These are phyloP conservation scores for Boletales sp. DNA, from an alignment of 768 basidiomycete species.

Conservation along the genomic window DNA sequence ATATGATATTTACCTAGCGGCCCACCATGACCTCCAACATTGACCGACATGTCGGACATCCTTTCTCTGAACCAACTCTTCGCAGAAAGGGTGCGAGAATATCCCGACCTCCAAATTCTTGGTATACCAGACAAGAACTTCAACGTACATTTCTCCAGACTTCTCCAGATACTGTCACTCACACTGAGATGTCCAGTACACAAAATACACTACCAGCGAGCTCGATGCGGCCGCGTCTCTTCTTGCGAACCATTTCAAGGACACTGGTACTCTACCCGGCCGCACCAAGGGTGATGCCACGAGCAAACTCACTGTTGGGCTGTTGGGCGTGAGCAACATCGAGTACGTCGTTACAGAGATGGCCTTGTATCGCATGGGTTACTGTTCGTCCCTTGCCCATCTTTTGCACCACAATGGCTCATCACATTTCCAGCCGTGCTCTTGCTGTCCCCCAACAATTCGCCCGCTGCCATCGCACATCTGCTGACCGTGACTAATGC, in stretches of 20 bases:
- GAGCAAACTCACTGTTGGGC: conserved; percentile 23
- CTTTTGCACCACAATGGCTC: not conserved
- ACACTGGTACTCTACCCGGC: conserved; percentile 15
- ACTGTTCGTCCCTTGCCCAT: conserved; percentile 17
- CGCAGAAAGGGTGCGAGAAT: conserved; percentile 11
- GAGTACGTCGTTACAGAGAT: conserved; percentile 25
- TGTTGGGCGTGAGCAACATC: conserved; percentile 27
- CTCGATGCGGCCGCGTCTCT: conserved; percentile 27
- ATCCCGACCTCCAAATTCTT: conserved; percentile 21
- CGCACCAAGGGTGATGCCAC: conserved; percentile 22
- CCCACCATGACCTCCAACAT: not conserved
- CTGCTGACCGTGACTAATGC: conserved; percentile 31
- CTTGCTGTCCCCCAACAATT: conserved; percentile 43
- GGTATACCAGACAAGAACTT: conserved; percentile 25
- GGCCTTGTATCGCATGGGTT: conserved; percentile 29
- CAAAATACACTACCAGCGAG: conserved; percentile 21
- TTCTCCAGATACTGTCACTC: too few species aligned
- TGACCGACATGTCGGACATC: conserved; percentile 15
- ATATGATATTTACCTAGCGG: not conserved
- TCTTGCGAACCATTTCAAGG: conserved; percentile 22
- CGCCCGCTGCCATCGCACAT: conserved; percentile 43
- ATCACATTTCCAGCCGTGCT: conserved; percentile 21
- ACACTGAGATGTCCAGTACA: conserved; percentile 12
- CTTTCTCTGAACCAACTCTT: conserved; percentile 29
- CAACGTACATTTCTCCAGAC: conserved; percentile 8